Conservation (phyloP, 139 green algal species). For the Astrephomene gubernaculifera region DNA sequence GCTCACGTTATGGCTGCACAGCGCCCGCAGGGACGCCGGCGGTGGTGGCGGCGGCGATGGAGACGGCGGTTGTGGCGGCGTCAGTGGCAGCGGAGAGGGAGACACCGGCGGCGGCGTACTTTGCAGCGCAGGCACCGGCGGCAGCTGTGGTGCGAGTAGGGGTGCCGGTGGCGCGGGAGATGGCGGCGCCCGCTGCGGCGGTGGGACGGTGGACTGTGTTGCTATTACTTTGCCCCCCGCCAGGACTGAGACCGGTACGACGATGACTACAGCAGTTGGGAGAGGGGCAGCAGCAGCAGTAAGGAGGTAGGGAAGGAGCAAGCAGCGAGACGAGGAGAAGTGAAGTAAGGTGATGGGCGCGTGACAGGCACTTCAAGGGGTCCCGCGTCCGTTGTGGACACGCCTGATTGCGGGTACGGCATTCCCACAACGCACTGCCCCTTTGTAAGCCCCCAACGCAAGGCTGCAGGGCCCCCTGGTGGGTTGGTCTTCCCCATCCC, state of each 20-base stretch:
- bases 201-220: background rate
- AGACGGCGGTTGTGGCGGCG: background rate
- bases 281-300: background rate
- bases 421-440: too few species aligned
- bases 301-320: background rate
- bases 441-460: background rate
- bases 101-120: background rate
- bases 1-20: conserved; percentile 30
- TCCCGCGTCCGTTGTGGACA: background rate
- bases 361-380: background rate
- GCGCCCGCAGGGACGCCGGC: background rate
- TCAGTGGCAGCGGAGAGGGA: background rate
- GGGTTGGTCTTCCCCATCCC: background rate
- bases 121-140: background rate
- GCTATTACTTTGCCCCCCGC: background rate
- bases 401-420: background rate
- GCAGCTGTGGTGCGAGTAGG: background rate
- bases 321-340: background rate
- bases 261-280: background rate
- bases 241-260: background rate
- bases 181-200: background rate
- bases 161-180: background rate
- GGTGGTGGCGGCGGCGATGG: background rate
- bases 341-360: background rate
- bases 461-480: background rate